These are phyloP conservation scores for Talaromyces sp. DNA, from an alignment of 2,329 filamentous ascomycete genomes.

Conservation along the genomic window DNA sequence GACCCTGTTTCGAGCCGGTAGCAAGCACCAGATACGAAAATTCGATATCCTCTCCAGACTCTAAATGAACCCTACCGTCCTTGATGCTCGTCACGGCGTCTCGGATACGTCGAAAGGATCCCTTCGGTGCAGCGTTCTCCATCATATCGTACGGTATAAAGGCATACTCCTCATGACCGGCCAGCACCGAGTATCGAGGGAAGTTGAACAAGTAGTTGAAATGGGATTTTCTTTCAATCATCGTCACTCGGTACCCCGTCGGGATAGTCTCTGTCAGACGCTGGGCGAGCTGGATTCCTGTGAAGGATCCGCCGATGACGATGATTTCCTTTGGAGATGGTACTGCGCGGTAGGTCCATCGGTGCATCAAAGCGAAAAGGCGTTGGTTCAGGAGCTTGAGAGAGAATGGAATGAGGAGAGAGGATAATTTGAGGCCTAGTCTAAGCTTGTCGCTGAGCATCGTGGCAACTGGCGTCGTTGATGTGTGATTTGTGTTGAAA, in stretches of 20 bases:
- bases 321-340: slow-evolving; percentile 1
- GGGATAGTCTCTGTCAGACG: neutral
- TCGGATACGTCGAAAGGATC: slow-evolving; percentile 1
- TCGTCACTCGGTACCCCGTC: slow-evolving; percentile 1
- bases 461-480: too few species aligned
- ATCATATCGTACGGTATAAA: slow-evolving; percentile 3
- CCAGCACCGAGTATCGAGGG: slow-evolving; percentile 3
- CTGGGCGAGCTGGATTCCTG: neutral
- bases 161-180: neutral
- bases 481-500: neutral
- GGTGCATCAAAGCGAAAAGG: neutral
- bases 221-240: slow-evolving; percentile 5
- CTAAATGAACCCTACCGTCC: neutral
- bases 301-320: slow-evolving; percentile 4
- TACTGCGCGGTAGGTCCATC: slow-evolving; percentile 2
- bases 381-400: neutral
- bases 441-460: neutral
- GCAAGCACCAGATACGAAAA: slow-evolving; percentile 1
- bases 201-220: slow-evolving; percentile 8
- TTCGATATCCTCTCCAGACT: neutral
- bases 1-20: neutral
- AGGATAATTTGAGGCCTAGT: neutral
- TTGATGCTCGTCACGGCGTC: neutral
- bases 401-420: neutral
- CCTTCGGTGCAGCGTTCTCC: neutral